These are phyloP conservation scores for Fusarium sp. DNA, from an alignment of 2,329 filamentous ascomycete species.

Conservation along the genomic window DNA sequence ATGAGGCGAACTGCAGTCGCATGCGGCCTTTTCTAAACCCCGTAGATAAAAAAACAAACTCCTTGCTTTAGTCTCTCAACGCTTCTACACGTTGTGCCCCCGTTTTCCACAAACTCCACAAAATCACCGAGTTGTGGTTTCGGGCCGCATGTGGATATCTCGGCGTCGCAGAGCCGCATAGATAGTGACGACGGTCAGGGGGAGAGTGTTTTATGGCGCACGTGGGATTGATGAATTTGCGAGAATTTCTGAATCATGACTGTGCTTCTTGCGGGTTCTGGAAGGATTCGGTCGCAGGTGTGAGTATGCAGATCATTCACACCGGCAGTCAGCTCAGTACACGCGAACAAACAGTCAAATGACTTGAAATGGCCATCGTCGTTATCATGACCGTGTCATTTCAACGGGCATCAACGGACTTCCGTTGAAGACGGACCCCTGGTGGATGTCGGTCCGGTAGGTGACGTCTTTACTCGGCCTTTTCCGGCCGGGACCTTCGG, in stretches of 20 bases:
- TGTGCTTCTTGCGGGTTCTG: neutral
- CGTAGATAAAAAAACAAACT: neutral
- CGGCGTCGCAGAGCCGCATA: conserved; percentile 5
- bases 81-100: neutral
- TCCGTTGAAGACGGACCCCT: neutral
- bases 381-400: neutral
- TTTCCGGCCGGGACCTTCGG: neutral
- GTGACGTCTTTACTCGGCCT: neutral
- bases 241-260: neutral
- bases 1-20: neutral
- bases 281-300: neutral
- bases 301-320: neutral
- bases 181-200: neutral
- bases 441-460: neutral
- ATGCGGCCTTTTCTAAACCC: neutral
- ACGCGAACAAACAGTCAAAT: neutral
- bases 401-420: neutral
- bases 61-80: neutral
- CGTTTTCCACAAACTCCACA: neutral
- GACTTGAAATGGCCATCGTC: neutral
- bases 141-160: conserved; percentile 2
- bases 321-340: neutral
- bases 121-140: conserved; percentile 1
- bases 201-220: neutral
- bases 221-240: neutral